Evolutionary conservation across 306 rosid genomes (phyloP).

Genomic region (Prunus campanulata): DNA sequence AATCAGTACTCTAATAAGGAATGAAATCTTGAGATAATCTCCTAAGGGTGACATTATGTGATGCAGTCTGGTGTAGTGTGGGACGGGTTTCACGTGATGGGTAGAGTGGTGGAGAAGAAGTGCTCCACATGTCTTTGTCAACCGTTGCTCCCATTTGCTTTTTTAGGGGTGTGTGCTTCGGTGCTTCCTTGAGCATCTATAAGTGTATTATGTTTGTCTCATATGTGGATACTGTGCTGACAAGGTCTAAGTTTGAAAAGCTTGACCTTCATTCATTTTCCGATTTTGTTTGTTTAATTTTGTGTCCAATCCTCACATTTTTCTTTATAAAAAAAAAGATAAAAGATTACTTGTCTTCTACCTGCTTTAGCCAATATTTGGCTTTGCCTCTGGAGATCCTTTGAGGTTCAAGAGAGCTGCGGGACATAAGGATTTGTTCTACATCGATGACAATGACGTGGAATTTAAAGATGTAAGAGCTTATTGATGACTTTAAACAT

Average conservation of each 20-base stretch:
- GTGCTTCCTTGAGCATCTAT: not conserved
- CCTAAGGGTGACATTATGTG: not conserved
- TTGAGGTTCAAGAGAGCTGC: slow-evolving; percentile 74
- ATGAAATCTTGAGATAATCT: not conserved
- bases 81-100: not conserved
- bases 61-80: not conserved
- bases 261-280: not conserved
- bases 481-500: slow-evolving; percentile 22
- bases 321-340: not conserved
- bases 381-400: slow-evolving; percentile 72
- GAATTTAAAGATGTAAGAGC: slow-evolving; percentile 81
- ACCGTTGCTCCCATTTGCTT: not conserved
- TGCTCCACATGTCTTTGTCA: not conserved
- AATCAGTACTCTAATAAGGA: not conserved
- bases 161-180: not conserved
- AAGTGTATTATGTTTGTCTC: not conserved
- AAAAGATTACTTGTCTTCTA: not conserved
- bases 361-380: slow-evolving; percentile 71
- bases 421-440: slow-evolving; percentile 88
- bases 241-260: not conserved
- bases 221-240: not conserved
- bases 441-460: slow-evolving; percentile 88
- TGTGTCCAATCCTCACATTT: not conserved
- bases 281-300: slow-evolving; percentile 2
- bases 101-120: not conserved